phyloP scores from a whole-genome alignment of 2,329 filamentous ascomycete genomes.

The Passalora sequoiae region DNA sequence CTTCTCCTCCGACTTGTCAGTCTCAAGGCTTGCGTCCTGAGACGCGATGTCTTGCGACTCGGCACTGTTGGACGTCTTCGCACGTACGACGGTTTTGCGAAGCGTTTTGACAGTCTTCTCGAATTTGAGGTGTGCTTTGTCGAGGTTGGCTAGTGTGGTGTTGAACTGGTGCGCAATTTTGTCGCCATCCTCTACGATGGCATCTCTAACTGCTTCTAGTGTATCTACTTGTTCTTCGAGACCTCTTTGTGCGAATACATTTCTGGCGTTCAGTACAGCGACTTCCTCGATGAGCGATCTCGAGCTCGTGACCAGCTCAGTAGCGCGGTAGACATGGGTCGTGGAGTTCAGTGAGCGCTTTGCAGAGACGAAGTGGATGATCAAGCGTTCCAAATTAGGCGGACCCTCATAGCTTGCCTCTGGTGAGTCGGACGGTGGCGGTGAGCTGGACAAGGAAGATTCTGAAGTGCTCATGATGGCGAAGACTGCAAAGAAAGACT shows the following conservation, averaged over 20 bases:
- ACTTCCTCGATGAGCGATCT: slow-evolving; percentile 72
- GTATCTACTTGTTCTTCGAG: slow-evolving; percentile 43
- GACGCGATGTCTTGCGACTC: slow-evolving; percentile 2
- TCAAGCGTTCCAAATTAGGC: slow-evolving; percentile 65
- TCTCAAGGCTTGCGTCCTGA: not conserved
- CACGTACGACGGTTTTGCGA: slow-evolving; percentile 59
- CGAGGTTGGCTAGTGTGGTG: slow-evolving; percentile 45
- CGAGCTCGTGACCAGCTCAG: slow-evolving; percentile 75
- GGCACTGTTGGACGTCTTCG: slow-evolving; percentile 52
- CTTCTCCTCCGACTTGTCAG: slow-evolving; percentile 40
- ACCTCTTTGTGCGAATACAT: slow-evolving; percentile 39
- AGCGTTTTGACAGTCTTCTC: slow-evolving; percentile 63
- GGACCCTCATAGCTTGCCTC: slow-evolving; percentile 38
- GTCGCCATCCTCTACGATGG: slow-evolving; percentile 39
- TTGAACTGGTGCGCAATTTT: slow-evolving; percentile 43
- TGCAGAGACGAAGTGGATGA: slow-evolving; percentile 76
- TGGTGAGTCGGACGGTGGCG: slow-evolving; percentile 40
- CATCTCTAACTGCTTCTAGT: slow-evolving; percentile 41
- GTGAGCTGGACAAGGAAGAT: slow-evolving; percentile 24
- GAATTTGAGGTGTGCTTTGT: slow-evolving; percentile 60
- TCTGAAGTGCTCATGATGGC: slow-evolving; percentile 13
- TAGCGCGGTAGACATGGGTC: slow-evolving; percentile 72
- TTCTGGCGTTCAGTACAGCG: slow-evolving; percentile 59
- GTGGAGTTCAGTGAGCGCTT: slow-evolving; percentile 85
- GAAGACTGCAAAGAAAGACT: not conserved